Evolutionary conservation across 1,284 basidiomycete species (phyloP), one percentile per base, ranked within the genome.

Genomic region (Leccinum pallidistipes): DNA sequence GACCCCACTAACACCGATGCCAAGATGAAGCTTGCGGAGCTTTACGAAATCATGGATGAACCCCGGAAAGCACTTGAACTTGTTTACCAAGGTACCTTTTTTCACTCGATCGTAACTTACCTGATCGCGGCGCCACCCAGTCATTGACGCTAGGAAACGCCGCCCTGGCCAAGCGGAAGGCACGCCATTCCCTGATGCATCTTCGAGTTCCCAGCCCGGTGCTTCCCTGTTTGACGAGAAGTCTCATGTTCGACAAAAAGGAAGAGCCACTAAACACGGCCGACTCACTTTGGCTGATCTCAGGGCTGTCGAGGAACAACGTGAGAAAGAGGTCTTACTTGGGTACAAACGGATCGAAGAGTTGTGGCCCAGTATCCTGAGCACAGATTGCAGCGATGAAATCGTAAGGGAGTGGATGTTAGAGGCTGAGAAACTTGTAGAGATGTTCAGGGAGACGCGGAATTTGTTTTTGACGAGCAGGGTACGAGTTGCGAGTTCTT

Each of bases 1-100:
- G 88, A 94, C 70, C 87, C 91, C 0, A 81, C 83, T 3, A 85
- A 94, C 66, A 86, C 88, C 65, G 91, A 95, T 31, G 88, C 88
- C 7, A 93, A 93, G 73, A 88, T 95, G 83, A 90, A 91, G 65
- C 82, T 98, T 0, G 96, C 96, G 0, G 92, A 93, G 63, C 86
- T 96, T 18, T 93, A 94, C 64, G 97, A 98, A 73, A 85, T 88
- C 18, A 76, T 91, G 65, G 88, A 90, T 49, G 86, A 95, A 66
- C 88, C 91, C 3, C 81, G 88, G 16, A 90, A 90, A 71, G 96
- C 96, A 0, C 80, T 97, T 0, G 88, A 92, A 24, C 78, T 97
- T 1, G 92, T 98, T 3, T 90, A 92, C 60, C 88, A 96, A 82
- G 92, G 94, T 92, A 65, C 6, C 5, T 24, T 21, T 27, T 32